Evolutionary conservation across 768 basidiomycete genomes (phyloP), one percentile per base, ranked within the genome.

Genomic region (Lentinula edodes): DNA sequence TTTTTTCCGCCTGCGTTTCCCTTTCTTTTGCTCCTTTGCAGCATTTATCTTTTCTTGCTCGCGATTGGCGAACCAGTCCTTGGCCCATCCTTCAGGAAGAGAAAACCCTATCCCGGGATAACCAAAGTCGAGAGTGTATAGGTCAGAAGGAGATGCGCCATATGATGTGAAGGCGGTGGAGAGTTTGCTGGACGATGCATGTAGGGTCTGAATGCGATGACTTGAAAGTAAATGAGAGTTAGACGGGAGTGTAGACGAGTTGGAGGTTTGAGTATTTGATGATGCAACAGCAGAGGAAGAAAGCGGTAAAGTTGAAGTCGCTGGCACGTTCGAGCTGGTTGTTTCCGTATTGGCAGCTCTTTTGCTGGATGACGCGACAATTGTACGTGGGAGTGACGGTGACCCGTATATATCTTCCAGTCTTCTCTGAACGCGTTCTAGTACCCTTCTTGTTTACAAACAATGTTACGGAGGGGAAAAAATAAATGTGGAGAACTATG

Each of bases 371-470:
- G 35, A 53, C 32, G 52, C 32, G 32, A 52, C 20, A 28, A 53
- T 41, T 16, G 9, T 23, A n/a, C 39, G 54, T 20, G 39, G 39
- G 6, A 20, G 1, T 32, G 38, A n/a, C 62, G 56, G 6, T 16
- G 10, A 13, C 20, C 68, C 71, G 52, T 75, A 76, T 56, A 75
- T 62, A 13, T 64, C 60, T 63, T 69, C 62, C 23, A 76, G 64
- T 7, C 76, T 74, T 35, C 62, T 52, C 63, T 69, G 50, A 1
- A 73, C 67, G 34, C 67, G 68, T 57, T 65, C 58, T 10, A 77
- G 34, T 35, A 69, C 57, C 16, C 70, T 69, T 54, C 5, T 23
- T 41, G 32, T 38, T 39, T 36, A 12, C 52, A 39, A 32, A 15
- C 10, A 51, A 52, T 50, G 62, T 8, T 52, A 51, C 12, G 3